phyloP scores from a whole-genome alignment of 1,284 basidiomycete genomes.

The Salmacisia buchloeana region DNA sequence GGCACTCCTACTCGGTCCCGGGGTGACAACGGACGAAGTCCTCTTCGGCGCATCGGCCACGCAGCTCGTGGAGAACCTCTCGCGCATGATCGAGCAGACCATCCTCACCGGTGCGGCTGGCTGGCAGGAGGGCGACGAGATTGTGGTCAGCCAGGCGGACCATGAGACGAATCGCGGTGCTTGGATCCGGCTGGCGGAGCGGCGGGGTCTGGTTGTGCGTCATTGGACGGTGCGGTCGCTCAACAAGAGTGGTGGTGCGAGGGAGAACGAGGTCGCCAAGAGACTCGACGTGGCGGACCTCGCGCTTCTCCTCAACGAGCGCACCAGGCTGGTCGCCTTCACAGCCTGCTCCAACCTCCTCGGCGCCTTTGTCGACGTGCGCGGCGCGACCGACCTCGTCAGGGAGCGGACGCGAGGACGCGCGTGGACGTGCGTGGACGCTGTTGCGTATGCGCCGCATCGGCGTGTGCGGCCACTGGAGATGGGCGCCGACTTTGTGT shows the following conservation, averaged over 20 bases:
- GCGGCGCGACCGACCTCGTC: constrained; percentile 58
- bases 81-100: constrained; percentile 21
- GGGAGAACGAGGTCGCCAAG: constrained; percentile 59
- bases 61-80: constrained; percentile 19
- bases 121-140: constrained; percentile 64
- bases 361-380: constrained; percentile 63
- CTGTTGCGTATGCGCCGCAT: constrained; percentile 73
- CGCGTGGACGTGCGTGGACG: constrained; percentile 65
- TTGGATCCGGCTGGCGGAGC: constrained; percentile 69
- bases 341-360: constrained; percentile 71
- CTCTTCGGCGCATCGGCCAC: constrained; percentile 57
- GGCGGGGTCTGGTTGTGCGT: constrained; percentile 59
- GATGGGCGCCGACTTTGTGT: constrained; percentile 70
- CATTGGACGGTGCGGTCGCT: constrained; percentile 56
- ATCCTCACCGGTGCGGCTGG: constrained; percentile 49
- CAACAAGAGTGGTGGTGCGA: constrained; percentile 47
- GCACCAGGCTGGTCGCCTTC: constrained; percentile 68
- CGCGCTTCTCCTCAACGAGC: constrained; percentile 60
- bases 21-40: constrained; percentile 60
- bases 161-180: constrained; percentile 74
- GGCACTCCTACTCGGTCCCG: constrained; percentile 61
- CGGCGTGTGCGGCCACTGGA: constrained; percentile 60
- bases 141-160: constrained; percentile 65
- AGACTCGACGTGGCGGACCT: constrained; percentile 60
- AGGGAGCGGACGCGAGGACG: constrained; percentile 56